Evolutionary conservation across 2,329 filamentous ascomycete species (phyloP), one percentile per base, ranked within the genome.

Genomic region (Microdochium nivale): DNA sequence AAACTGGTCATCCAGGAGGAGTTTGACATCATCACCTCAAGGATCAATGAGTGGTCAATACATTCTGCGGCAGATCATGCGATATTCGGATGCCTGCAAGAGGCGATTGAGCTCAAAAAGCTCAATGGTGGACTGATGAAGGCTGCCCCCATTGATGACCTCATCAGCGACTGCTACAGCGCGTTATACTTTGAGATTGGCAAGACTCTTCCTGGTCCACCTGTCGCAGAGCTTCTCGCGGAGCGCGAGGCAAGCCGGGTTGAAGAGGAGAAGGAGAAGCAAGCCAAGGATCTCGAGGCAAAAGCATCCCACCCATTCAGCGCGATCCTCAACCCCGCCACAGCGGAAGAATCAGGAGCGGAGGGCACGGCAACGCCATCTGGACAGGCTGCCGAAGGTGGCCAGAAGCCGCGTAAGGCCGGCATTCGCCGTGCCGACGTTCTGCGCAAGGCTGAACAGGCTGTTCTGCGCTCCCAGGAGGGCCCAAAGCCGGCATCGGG

Each of bases 61-160:
- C 63, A 67, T 25, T 57, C 67, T 2, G 60, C 61, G 1, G 65
- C 67, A 1, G 62, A 66, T n/a, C 65, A 76, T 49, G 61, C 68
- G 0, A 73, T 75, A 1, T 70, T 83, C 49, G 70, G 68, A 47
- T 80, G 79, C 52, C 71, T 83, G 66, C 80, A 77, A 60, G 80
- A 83, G 47, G 71, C 74, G 0, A 75, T 81, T 10, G 80, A 83
- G 55, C 58, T 82, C 43, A 83, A 83, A 64, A 83, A 82, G 65
- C 79, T 96, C 46, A 99, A 99, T 63, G 85, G 86, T 40, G 87
- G 86, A 47, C 76, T 96, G 8, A 94, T 95, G 80, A 96, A 96
- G 67, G 80, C 86, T 1, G 80, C 83, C 0, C 77, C 85, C 10
- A 92, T 97, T 46, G 94, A 99, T 61, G 94, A 99, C 62, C 78